These are phyloP conservation scores for Didymella segeticola DNA, from an alignment of 2,329 filamentous ascomycete genomes.

Conservation along the genomic window DNA sequence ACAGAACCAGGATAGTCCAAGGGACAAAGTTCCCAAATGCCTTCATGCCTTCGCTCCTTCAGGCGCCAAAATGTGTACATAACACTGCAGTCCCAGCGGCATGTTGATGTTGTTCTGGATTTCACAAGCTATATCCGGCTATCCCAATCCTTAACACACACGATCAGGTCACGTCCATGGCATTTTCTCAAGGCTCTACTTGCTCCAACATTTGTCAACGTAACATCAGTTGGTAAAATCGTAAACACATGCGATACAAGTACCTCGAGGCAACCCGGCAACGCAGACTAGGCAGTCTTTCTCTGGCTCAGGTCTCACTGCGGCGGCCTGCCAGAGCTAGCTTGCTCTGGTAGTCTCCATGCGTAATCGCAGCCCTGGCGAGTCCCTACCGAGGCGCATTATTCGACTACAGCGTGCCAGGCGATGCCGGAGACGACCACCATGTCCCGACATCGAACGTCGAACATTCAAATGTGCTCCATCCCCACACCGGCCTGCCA, in stretches of 20 bases:
- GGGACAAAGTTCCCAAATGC: conserved; percentile 47
- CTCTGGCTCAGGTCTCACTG: conserved; percentile 53
- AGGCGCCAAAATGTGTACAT: conserved; percentile 49
- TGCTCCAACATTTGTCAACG: conserved; percentile 52
- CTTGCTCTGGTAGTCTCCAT: conserved; percentile 59
- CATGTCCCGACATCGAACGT: conserved; percentile 51
- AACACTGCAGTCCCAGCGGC: conserved; percentile 46
- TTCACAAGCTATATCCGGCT: conserved; percentile 44
- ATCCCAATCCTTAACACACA: conserved; percentile 49
- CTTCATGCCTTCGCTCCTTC: conserved; percentile 49
- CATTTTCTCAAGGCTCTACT: conserved; percentile 39
- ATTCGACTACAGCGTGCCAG: conserved; percentile 56
- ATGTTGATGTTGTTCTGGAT: conserved; percentile 23
- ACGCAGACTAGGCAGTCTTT: conserved; percentile 48
- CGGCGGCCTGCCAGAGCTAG: conserved; percentile 57
- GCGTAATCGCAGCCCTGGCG: conserved; percentile 59
- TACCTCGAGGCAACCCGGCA: conserved; percentile 40
- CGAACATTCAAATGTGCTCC: conserved; percentile 51
- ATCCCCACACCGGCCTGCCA: conserved; percentile 46
- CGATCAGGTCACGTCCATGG: conserved; percentile 44
- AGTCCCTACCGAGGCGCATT: conserved; percentile 55
- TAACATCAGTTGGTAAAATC: conserved; percentile 48
- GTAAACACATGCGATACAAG: conserved; percentile 53
- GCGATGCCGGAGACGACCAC: conserved; percentile 52
- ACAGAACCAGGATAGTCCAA: conserved; percentile 49